Evolutionary conservation across 164 flowering plant genomes (phyloP).

Genomic region (Pachysandra terminalis): DNA sequence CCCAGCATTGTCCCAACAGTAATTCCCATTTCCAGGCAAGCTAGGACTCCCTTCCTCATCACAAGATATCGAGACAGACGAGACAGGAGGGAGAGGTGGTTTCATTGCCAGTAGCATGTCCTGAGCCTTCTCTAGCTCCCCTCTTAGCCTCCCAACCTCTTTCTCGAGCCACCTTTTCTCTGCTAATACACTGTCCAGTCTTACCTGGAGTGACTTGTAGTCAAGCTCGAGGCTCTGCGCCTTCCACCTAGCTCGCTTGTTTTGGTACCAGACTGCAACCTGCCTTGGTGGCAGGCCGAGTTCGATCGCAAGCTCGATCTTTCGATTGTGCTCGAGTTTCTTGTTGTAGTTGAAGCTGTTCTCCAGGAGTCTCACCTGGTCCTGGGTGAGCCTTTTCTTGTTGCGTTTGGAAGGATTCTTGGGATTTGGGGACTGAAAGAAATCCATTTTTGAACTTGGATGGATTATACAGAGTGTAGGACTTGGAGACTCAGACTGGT

Average conservation of each 20-base stretch:
- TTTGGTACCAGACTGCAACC: constrained; percentile 45
- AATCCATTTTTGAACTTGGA: constrained; percentile 9
- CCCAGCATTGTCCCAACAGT: constrained; percentile 17
- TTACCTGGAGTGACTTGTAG: constrained; percentile 25
- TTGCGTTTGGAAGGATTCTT: constrained; percentile 19
- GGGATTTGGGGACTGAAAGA: constrained; percentile 19
- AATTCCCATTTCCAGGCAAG: constrained; percentile 10
- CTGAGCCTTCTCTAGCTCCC: constrained; percentile 33
- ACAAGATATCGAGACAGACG: constrained; percentile 15
- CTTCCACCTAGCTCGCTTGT: constrained; percentile 41
- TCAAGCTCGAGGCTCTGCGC: constrained; percentile 30
- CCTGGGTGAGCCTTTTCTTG: constrained; percentile 34
- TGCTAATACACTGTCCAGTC: constrained; percentile 27
- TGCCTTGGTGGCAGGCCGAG: constrained; percentile 35
- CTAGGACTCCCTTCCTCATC: constrained; percentile 23
- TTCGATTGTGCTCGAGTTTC: constrained; percentile 34
- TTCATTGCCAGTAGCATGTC: constrained; percentile 18
- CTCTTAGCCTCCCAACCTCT: constrained; percentile 31
- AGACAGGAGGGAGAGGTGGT: constrained; percentile 8
- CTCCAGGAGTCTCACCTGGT: constrained; percentile 33
- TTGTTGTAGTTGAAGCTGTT: constrained; percentile 28
- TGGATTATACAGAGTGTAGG: background rate
- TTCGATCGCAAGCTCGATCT: constrained; percentile 26
- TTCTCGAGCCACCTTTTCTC: constrained; percentile 36
- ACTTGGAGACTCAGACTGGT: background rate